Evolutionary conservation across 768 basidiomycete species (phyloP).

Genomic region (Pholiota molesta): DNA sequence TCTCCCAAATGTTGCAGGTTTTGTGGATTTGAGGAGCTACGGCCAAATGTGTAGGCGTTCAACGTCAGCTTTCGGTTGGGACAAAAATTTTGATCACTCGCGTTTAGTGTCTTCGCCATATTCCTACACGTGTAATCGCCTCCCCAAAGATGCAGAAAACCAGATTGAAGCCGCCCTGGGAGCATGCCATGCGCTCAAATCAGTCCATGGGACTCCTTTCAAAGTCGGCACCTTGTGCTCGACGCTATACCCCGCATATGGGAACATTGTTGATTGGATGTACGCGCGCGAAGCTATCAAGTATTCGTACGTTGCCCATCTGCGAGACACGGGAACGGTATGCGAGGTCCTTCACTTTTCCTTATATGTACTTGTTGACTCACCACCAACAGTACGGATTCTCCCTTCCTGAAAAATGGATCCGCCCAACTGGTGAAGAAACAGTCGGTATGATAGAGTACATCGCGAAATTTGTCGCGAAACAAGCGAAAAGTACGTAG

Average conservation of each 20-base stretch:
- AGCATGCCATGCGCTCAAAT: constrained; percentile 57
- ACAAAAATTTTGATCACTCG: not conserved
- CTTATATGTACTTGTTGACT: constrained; percentile 2
- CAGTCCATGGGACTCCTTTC: constrained; percentile 58
- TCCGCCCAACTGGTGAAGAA: constrained; percentile 82
- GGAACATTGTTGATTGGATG: constrained; percentile 41
- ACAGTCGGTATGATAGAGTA: constrained; percentile 65
- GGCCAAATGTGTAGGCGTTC: constrained; percentile 74
- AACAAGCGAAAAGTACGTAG: constrained; percentile 36
- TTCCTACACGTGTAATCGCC: constrained; percentile 66
- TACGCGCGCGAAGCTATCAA: constrained; percentile 34
- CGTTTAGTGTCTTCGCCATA: constrained; percentile 76
- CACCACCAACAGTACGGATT: constrained; percentile 67
- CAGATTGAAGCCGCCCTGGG: constrained; percentile 73
- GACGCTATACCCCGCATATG: constrained; percentile 37
- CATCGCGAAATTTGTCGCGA: constrained; percentile 66
- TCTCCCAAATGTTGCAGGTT: constrained; percentile 57
- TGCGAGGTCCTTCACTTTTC: constrained; percentile 16
- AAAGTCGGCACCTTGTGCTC: constrained; percentile 43
- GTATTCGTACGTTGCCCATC: constrained; percentile 36
- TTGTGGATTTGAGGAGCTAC: constrained; percentile 79
- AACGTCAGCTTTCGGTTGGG: not conserved
- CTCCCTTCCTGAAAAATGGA: constrained; percentile 69
- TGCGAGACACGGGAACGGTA: constrained; percentile 41
- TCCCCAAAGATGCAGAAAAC: constrained; percentile 75